Conservation (phyloP, 345 rosid genomes). For the Durio zibethinus region DNA sequence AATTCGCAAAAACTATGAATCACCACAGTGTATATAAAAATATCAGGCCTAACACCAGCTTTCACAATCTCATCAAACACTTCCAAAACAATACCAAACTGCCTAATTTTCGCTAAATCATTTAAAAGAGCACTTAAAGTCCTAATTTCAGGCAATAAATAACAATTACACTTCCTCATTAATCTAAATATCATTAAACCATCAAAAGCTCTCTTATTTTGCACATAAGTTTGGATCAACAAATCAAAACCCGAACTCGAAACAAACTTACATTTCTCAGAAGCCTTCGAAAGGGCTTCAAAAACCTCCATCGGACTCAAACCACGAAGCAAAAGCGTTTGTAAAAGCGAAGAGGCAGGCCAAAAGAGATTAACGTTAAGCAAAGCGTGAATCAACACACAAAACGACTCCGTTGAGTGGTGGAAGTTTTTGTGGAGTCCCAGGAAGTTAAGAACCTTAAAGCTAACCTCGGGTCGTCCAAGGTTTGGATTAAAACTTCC, state of each 20-base stretch:
- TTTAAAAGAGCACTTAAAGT: constrained; percentile 64
- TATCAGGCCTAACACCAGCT: constrained; percentile 52
- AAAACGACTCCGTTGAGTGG: constrained; percentile 74
- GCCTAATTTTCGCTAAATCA: constrained; percentile 57
- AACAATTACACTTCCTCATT: constrained; percentile 43
- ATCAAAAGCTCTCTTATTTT: constrained; percentile 53
- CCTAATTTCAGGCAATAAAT: constrained; percentile 64
- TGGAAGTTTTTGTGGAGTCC: constrained; percentile 70
- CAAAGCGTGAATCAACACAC: constrained; percentile 69
- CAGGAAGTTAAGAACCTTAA: constrained; percentile 77
- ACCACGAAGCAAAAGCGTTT: constrained; percentile 65
- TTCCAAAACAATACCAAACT: constrained; percentile 47
- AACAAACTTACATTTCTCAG: constrained; percentile 38
- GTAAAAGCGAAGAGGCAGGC: constrained; percentile 90
- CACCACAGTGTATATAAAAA: constrained; percentile 54
- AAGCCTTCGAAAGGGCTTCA: constrained; percentile 41
- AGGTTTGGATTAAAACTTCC: constrained; percentile 46
- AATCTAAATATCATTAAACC: constrained; percentile 51
- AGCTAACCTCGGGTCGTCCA: constrained; percentile 73
- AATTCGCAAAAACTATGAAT: constrained; percentile 67
- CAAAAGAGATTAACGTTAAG: constrained; percentile 52
- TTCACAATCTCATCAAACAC: constrained; percentile 56
- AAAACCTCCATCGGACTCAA: constrained; percentile 59
- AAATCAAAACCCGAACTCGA: constrained; percentile 76
- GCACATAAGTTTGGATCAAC: constrained; percentile 70